Base-by-base conservation (phyloP, 2,329 filamentous ascomycete genomes). In the Akanthomyces lecanii region DNA sequence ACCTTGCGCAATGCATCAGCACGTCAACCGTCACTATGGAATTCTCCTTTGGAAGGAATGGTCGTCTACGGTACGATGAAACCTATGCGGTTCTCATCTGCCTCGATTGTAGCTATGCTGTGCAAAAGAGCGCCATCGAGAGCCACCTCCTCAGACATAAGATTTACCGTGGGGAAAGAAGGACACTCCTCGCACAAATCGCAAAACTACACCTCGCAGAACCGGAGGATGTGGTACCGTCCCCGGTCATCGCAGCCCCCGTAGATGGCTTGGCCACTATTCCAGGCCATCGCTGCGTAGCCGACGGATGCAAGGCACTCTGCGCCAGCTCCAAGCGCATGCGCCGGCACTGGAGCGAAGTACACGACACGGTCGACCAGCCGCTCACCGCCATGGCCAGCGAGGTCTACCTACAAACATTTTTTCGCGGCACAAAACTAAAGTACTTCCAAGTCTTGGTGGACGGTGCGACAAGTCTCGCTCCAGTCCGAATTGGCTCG, bases 81-180 rank as follows among this genome's bases (percentile, higher is more conserved):
- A 44, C n/a, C 25, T 28, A 36, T 12, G 54, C 40, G 8, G 69
- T 76, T 7, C 63, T 76, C 10, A 74, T 76, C 44, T 76, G 73
- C 67, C 69, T 70, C 42, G 64, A 72, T 65, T 76, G 74, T 65
- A 66, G 70, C 40, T 76, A 76, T 63, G 74, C 74, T 16, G 72
- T 76, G 60, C 74, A 76, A 64, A 75, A 74, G 62, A 73, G 67
- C 65, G 74, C 74, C 1, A 25, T 76, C n/a, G 64, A 67, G 54
- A 75, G 73, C 63, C 74, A 76, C 51, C 64, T 76, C 30, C 71
- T 76, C 10, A 69, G 73, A 40, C 74, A 76, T 65, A 75, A 75
- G 61, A 73, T 76, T 48, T 76, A 75, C 61, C 72, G 74, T 38
- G 66, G 67, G 10, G 69, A 74, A 47, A 66, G 72, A 64, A 69